Conservation (phyloP, 257 asterid species). For the Echium plantagineum region DNA sequence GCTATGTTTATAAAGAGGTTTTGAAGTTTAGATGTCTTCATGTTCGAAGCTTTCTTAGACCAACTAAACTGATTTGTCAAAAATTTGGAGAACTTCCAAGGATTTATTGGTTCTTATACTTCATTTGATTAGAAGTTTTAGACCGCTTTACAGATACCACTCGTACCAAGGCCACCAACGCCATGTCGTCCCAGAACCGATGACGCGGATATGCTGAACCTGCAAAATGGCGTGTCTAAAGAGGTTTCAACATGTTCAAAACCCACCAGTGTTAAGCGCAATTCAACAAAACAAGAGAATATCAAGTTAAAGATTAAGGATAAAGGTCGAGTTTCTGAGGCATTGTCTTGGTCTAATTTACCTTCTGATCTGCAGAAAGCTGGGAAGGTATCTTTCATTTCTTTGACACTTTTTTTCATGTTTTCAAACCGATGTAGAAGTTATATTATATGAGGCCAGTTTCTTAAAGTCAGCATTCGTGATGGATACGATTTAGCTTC, state of each 20-base stretch:
- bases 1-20: too few species aligned
- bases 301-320: constrained; percentile 13
- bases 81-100: too few species aligned
- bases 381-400: constrained; percentile 41
- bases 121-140: too few species aligned
- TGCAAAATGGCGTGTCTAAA: constrained; percentile 21
- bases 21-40: too few species aligned
- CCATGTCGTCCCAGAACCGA: constrained; percentile 33
- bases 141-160: constrained; percentile 23
- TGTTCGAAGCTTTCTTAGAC: too few species aligned
- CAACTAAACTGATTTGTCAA: too few species aligned
- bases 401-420: background rate
- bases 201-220: constrained; percentile 24
- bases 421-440: background rate
- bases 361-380: constrained; percentile 59
- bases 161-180: constrained; percentile 28
- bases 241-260: constrained; percentile 20
- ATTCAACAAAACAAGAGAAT: constrained; percentile 39
- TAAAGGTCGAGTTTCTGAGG: constrained; percentile 36
- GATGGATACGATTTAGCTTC: too few species aligned
- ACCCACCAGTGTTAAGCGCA: constrained; percentile 21
- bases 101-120: too few species aligned
- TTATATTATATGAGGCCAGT: background rate
- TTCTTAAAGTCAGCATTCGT: too few species aligned
- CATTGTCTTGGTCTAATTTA: constrained; percentile 53